Evolutionary conservation across 805 yeast genomes (phyloP).

Genomic region (Barnettozyma wickerhamii): DNA sequence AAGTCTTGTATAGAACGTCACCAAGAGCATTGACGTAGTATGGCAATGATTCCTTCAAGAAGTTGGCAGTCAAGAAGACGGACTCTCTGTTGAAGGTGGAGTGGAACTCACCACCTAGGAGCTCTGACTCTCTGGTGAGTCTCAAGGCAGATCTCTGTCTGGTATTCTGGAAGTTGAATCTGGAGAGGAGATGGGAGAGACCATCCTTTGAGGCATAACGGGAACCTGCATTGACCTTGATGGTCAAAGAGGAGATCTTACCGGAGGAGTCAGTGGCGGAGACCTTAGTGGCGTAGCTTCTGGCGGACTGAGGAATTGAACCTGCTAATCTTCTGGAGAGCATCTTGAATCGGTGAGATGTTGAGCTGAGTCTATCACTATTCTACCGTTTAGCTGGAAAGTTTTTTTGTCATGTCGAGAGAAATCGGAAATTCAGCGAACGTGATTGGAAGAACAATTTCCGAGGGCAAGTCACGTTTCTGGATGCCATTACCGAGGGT

Average conservation of each 20-base stretch:
- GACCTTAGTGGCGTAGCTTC: slow-evolving; percentile 40
- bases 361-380: background rate
- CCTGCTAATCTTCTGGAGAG: slow-evolving; percentile 26
- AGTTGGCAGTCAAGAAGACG: slow-evolving; percentile 72
- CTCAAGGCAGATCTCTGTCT: slow-evolving; percentile 82
- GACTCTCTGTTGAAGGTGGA: slow-evolving; percentile 79
- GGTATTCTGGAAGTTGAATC: slow-evolving; percentile 83
- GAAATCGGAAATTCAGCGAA: slow-evolving; percentile 22
- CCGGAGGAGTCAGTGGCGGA: slow-evolving; percentile 53
- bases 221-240: slow-evolving; percentile 84
- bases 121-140: slow-evolving; percentile 90
- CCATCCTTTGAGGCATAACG: slow-evolving; percentile 70
- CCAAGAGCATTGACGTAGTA: slow-evolving; percentile 85
- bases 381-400: slow-evolving; percentile 1
- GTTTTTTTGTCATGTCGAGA: slow-evolving; percentile 8
- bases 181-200: slow-evolving; percentile 77
- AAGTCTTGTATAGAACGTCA: slow-evolving; percentile 62
- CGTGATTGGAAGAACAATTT: slow-evolving; percentile 20
- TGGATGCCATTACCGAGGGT: background rate
- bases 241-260: slow-evolving; percentile 69
- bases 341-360: slow-evolving; percentile 10
- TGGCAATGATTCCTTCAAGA: slow-evolving; percentile 85
- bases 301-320: slow-evolving; percentile 19
- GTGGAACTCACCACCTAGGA: slow-evolving; percentile 79
- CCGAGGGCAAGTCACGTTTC: slow-evolving; percentile 2